Evolutionary conservation across 1,284 basidiomycete genomes (phyloP).

Genomic region (Naganishia albida): DNA sequence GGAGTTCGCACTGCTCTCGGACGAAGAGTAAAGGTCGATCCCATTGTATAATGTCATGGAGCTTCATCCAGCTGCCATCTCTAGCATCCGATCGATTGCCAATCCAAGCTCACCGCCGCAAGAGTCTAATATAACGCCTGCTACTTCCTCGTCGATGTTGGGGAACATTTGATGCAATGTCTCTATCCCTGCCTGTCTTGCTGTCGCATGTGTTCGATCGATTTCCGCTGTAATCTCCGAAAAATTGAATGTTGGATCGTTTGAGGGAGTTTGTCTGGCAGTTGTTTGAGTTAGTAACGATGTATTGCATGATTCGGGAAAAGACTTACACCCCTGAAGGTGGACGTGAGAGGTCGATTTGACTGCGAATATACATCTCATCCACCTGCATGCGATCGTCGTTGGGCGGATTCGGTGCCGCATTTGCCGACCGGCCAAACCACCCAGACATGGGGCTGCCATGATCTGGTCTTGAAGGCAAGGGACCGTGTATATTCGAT

Average conservation of each 20-base stretch:
- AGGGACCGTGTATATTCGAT: not conserved
- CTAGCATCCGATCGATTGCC: slow-evolving; percentile 69
- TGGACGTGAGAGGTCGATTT: slow-evolving; percentile 29
- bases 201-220: slow-evolving; percentile 69
- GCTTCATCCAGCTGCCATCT: slow-evolving; percentile 33
- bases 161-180: slow-evolving; percentile 88
- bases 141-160: slow-evolving; percentile 71
- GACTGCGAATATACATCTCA: slow-evolving; percentile 22
- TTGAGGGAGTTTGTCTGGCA: slow-evolving; percentile 43
- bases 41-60: not conserved
- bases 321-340: slow-evolving; percentile 29
- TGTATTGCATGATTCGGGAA: not conserved
- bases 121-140: slow-evolving; percentile 82
- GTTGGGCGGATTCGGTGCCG: slow-evolving; percentile 20
- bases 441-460: slow-evolving; percentile 7
- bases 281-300: slow-evolving; percentile 1
- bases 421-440: slow-evolving; percentile 11
- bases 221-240: slow-evolving; percentile 74
- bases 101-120: slow-evolving; percentile 83
- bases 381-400: slow-evolving; percentile 42
- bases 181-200: slow-evolving; percentile 64
- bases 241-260: slow-evolving; percentile 64
- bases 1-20: not conserved
- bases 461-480: slow-evolving; percentile 10
- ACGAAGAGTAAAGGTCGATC: not conserved